Evolutionary conservation across 2,329 filamentous ascomycete genomes (phyloP), one percentile per base, ranked within the genome.

Genomic region (Apiospora rasikravindrae): DNA sequence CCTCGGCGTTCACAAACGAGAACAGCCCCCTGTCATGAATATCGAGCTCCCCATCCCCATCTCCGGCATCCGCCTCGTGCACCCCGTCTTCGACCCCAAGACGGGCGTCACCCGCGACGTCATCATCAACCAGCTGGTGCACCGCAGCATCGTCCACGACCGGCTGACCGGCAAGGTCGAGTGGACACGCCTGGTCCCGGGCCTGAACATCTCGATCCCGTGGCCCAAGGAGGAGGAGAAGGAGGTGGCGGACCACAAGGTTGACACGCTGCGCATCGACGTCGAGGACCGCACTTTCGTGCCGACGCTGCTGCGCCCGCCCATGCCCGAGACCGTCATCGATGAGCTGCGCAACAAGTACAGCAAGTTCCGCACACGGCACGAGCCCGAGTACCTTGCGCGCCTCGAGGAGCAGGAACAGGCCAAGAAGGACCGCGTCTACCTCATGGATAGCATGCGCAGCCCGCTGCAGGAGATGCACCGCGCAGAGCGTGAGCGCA

Each of bases 301-400:
- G 71, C 95, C 95, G n/a, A 93, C 90, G 47, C 86, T 98, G 33
- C 85, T 95, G 40, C 86, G 88, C 22, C 88, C 93, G 37, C 96
- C 96, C 19, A 94, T 98, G 88, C 95, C 96, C 6, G 83, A 86
- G 42, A 84, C 83, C n/a, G 88, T 98, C 49, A 88, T 97, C 75
- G 91, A 98, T 81, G 96, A 98, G 86, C 86, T 98, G 80, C 89
- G 95, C 80, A 92, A 93, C 85, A 92, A 91, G 80, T 97, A 92
- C 87, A 93, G 92, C 77, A 90, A 88, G 78, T 96, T 95, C 89
- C 88, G 95, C 78, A 94, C 91, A 70, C 88, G 94, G 67, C 94
- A 97, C 84, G 93, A 95, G 74, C 84, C 88, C 66, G 92, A 92
- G 81, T 97, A 92, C 80, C 82, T 95, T 70, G 86, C 86, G 75